phyloP scores from a whole-genome alignment of 306 rosid species.

The Ormosia semicastrata region DNA sequence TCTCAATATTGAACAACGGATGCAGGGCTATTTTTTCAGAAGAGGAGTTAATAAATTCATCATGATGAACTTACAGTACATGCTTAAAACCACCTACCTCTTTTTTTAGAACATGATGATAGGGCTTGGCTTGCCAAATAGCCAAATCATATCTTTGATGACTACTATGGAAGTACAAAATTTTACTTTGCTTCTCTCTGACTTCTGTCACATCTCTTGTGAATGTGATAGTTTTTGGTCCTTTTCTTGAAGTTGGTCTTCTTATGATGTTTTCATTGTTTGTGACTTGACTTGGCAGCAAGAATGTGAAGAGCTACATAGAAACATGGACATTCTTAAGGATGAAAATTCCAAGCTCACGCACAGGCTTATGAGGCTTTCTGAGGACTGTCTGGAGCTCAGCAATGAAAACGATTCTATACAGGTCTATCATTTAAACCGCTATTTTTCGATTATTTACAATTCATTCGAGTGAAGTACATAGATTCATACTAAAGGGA shows the following conservation, averaged over 20 bases:
- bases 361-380: conserved; percentile 23
- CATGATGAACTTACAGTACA: neutral
- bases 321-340: conserved; percentile 19
- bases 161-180: neutral
- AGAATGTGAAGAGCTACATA: conserved; percentile 43
- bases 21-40: neutral
- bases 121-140: neutral
- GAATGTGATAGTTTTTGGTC: neutral
- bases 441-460: conserved; percentile 5
- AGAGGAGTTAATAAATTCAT: neutral
- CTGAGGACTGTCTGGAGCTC: conserved; percentile 42
- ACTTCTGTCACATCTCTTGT: neutral
- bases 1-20: neutral
- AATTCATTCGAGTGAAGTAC: neutral
- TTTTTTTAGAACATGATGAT: conserved; percentile 12
- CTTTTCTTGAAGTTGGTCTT: neutral
- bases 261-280: conserved; percentile 6
- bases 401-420: conserved; percentile 34
- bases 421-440: conserved; percentile 39
- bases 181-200: conserved; percentile 9
- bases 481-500: neutral
- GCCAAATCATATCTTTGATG: neutral
- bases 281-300: conserved; percentile 34
- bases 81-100: neutral
- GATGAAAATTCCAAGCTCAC: conserved; percentile 28